A percentile compares a stretch with the other conserved stretches of the same genome.
Evolutionary conservation across 805 yeast species (phyloP).

Genomic region (Ascoidea asiatica): DNA sequence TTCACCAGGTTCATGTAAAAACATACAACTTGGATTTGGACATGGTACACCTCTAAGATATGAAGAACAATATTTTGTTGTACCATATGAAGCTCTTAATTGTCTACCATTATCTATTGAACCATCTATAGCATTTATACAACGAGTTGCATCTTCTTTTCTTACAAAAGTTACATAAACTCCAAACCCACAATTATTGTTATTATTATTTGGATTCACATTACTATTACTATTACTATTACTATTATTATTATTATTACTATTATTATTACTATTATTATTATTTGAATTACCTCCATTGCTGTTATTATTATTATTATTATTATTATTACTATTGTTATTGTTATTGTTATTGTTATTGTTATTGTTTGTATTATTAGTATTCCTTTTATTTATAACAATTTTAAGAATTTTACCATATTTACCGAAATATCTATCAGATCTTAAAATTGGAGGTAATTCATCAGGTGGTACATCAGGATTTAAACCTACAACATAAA

Average conservation of each 20-base stretch:
- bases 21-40: constrained; percentile 98
- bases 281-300: constrained; percentile 17
- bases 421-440: constrained; percentile 96
- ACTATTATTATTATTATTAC: constrained; percentile 27
- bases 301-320: constrained; percentile 26
- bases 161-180: constrained; percentile 89
- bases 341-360: constrained; percentile 13
- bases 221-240: constrained; percentile 16
- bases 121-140: constrained; percentile 88
- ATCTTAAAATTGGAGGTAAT: constrained; percentile 64
- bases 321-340: constrained; percentile 27
- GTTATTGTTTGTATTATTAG: constrained; percentile 20
- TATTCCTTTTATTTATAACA: constrained; percentile 76
- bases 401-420: constrained; percentile 91
- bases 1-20: constrained; percentile 97
- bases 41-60: constrained; percentile 91
- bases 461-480: constrained; percentile 81
- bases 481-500: constrained; percentile 88
- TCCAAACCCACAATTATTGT: constrained; percentile 68
- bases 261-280: too few relatives aligned
- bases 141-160: constrained; percentile 90
- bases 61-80: constrained; percentile 96
- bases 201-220: constrained; percentile 19
- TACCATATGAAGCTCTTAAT: constrained; percentile 92
- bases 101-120: constrained; percentile 84